phyloP scores from a whole-genome alignment of 495 filamentous ascomycete species.

The Cercophora scortea region DNA sequence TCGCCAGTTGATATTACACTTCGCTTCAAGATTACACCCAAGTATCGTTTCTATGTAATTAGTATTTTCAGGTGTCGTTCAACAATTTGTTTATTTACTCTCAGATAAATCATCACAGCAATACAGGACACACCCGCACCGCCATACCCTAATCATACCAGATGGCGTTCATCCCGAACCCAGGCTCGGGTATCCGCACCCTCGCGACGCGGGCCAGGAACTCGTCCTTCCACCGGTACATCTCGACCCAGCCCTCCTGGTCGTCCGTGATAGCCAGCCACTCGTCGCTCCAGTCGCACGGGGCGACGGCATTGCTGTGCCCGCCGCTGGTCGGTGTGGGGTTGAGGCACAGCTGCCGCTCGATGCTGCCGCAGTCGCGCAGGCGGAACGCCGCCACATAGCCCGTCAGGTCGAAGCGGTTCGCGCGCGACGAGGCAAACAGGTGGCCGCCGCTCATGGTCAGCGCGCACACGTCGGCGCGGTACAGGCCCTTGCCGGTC shows the following conservation, averaged over 20 bases:
- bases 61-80: too few relatives aligned
- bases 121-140: too few relatives aligned
- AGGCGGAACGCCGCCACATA: slow-evolving; percentile 75
- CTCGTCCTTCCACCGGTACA: slow-evolving; percentile 76
- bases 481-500: slow-evolving; percentile 50
- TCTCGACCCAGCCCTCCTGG: slow-evolving; percentile 76
- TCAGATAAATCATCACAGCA: too few relatives aligned
- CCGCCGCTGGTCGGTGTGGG: slow-evolving; percentile 79
- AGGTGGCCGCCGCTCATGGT: slow-evolving; percentile 59
- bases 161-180: slow-evolving; percentile 86
- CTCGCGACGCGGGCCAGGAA: slow-evolving; percentile 66
- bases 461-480: slow-evolving; percentile 68
- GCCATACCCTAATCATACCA: slow-evolving; percentile 66
- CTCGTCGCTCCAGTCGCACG: slow-evolving; percentile 74
- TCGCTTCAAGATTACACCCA: too few relatives aligned
- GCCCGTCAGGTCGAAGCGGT: slow-evolving; percentile 64
- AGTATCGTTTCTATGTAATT: too few relatives aligned
- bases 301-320: slow-evolving; percentile 75
- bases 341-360: slow-evolving; percentile 68
- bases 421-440: slow-evolving; percentile 74
- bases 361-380: slow-evolving; percentile 59
- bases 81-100: too few relatives aligned
- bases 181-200: slow-evolving; percentile 64
- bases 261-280: slow-evolving; percentile 81
- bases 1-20: too few relatives aligned